Base-by-base conservation (phyloP, 495 filamentous ascomycete species). In the Aspergillus carlsbadensis region DNA sequence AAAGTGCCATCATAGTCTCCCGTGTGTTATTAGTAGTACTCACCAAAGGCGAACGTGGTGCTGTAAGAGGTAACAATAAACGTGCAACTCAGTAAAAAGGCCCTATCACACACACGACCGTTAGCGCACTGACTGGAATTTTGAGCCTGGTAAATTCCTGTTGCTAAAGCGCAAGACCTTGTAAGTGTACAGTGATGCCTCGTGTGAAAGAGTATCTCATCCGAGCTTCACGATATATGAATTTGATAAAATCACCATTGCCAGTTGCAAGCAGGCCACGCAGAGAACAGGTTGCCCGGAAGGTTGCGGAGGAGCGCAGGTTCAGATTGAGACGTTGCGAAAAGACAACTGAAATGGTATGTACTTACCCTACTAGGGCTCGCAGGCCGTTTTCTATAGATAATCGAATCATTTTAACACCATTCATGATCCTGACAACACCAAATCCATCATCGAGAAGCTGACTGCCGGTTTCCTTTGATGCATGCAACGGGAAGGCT, bases 31-130 rank as follows among this genome's bases (percentile, higher is more conserved):
- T n/a, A 21, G 8, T n/a, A 29, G 18, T 39, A 63, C 70, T 58
- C 51, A 77, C 74, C 74, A 58, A 76, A 77, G 50, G 67, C 72
- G 44, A 69, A 77, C 14, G 71, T 76, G 35, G 72, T 66, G 44
- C 63, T 64, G 39, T 75, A 71, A 10, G 71, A 69, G 11, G 70
- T 63, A 15, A 62, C 53, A 6, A 77, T 63, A 48, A 75, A 69
- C 14, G 67, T 60, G 42, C 68, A 71, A 48, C 65, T 69, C 8
- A 74, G 33, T 48, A 75, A 50, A 44, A 77, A 77, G 24, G 62
- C 61, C 31, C 74, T 77, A 56, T 10, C 51, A 34, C 26, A 29
- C 51, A 34, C 26, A 29, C 8, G 26, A 29, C 26, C 4, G 26
- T 29, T 29, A 29, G 26, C 26, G 3, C 26, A 29, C 26, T 29